Percentiles rank a stretch among this genome's conserved stretches.
Evolutionary conservation across 441 rosid genomes (phyloP).

Genomic region (Populus hybrid): DNA sequence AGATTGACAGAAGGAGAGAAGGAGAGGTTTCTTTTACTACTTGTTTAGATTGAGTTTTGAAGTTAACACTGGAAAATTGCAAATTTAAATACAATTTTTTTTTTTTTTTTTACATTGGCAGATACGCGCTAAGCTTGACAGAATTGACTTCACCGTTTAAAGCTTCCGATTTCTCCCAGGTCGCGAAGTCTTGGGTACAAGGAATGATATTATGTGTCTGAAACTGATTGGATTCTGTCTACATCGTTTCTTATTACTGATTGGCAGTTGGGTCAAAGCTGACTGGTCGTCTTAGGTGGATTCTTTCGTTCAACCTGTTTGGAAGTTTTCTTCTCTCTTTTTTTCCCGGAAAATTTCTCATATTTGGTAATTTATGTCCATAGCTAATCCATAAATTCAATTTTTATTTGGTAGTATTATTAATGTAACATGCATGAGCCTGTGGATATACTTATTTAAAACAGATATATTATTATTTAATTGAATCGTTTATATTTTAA

Average conservation of each 20-base stretch:
- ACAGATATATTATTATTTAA: no score
- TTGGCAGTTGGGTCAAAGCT: not conserved
- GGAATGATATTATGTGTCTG: not conserved
- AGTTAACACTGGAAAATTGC: not conserved
- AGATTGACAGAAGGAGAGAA: not conserved
- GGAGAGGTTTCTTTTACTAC: not conserved
- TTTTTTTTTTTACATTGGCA: not conserved
- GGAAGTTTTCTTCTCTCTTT: no score
- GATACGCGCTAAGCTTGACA: conserved; percentile 15
- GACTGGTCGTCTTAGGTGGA: not conserved
- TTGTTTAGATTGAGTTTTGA: no score
- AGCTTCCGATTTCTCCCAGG: not conserved
- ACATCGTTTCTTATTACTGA: not conserved
- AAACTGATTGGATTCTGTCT: not conserved
- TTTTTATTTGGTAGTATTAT: no score
- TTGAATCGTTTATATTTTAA: not conserved
- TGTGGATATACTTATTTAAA: not conserved
- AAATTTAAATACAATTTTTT: not conserved
- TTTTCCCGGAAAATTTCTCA: not conserved
- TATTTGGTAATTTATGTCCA: not conserved
- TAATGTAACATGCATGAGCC: no score
- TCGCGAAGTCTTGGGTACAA: not conserved
- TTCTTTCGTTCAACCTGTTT: not conserved
- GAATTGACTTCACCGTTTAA: conserved; percentile 23
- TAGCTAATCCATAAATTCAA: no score